Conservation (phyloP, 805 yeast species). For the Suhomyces xylopsoci region DNA sequence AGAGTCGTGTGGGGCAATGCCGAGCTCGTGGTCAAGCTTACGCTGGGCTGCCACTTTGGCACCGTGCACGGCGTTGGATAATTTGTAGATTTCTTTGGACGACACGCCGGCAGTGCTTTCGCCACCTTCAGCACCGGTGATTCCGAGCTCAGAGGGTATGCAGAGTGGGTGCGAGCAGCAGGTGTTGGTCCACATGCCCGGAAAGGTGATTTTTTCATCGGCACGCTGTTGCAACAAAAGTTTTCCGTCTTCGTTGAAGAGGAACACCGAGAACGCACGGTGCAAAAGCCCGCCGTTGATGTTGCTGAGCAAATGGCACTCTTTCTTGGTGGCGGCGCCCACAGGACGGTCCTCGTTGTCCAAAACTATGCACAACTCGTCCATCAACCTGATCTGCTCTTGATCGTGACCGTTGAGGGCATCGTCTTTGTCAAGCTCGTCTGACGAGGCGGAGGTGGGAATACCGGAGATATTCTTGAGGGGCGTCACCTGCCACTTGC, state of each 20-base stretch:
- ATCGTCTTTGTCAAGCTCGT: conserved; percentile 27
- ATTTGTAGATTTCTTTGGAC: conserved; percentile 24
- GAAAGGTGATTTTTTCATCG: conserved; percentile 92
- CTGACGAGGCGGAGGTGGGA: conserved; percentile 33
- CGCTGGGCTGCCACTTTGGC: conserved; percentile 87
- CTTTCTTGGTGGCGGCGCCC: conserved; percentile 92
- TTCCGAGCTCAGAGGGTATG: conserved; percentile 75
- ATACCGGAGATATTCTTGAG: conserved; percentile 58
- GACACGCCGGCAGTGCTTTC: conserved; percentile 6
- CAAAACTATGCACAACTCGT: conserved; percentile 90
- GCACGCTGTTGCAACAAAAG: conserved; percentile 94
- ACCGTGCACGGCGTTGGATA: conserved; percentile 67
- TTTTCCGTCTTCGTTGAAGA: conserved; percentile 74
- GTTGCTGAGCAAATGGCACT: conserved; percentile 84
- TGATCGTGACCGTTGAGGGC: conserved; percentile 86
- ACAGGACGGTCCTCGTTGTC: conserved; percentile 84
- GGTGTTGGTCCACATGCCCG: conserved; percentile 97
- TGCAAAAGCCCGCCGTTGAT: conserved; percentile 85
- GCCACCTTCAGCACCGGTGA: conserved; percentile 8
- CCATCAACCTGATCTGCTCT: conserved; percentile 94
- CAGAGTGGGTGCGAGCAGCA: conserved; percentile 98
- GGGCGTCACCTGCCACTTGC: conserved; percentile 63
- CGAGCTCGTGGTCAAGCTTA: conserved; percentile 89
- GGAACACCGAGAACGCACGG: conserved; percentile 94
- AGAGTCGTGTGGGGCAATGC: conserved; percentile 60